Percentiles rank a stretch among this genome's conserved stretches.
Evolutionary conservation across 2,329 filamentous ascomycete species (phyloP).

Genomic region (Teratosphaeria gauchensis): DNA sequence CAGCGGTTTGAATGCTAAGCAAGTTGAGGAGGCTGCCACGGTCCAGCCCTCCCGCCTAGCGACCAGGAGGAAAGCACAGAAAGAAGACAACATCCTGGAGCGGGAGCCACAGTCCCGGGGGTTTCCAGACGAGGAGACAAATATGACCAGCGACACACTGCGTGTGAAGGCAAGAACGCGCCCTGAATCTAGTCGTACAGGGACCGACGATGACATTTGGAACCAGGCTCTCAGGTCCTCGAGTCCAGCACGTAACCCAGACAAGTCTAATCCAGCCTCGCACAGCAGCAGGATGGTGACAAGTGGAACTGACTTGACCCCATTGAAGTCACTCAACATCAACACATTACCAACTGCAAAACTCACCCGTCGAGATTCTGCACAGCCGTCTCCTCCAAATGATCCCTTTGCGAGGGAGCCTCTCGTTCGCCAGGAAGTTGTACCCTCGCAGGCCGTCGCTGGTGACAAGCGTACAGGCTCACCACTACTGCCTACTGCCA

Average conservation of each 20-base stretch:
- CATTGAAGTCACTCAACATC: slow-evolving; percentile 19
- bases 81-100: background rate
- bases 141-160: background rate
- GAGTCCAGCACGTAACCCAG: slow-evolving; percentile 3
- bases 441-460: slow-evolving; percentile 6
- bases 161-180: background rate
- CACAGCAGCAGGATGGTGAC: slow-evolving; percentile 13
- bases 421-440: slow-evolving; percentile 6
- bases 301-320: slow-evolving; percentile 16
- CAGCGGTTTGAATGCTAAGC: background rate
- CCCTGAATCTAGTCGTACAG: background rate
- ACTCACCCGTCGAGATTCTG: slow-evolving; percentile 6
- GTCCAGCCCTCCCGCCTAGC: background rate
- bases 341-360: slow-evolving; percentile 13
- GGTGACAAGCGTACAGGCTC: slow-evolving; percentile 10
- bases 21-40: background rate
- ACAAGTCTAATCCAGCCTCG: background rate
- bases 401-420: slow-evolving; percentile 6
- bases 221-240: slow-evolving; percentile 13
- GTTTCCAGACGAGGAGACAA: background rate
- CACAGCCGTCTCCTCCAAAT: slow-evolving; percentile 3
- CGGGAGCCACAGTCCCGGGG: background rate
- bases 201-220: slow-evolving; percentile 16
- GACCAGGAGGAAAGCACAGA: background rate
- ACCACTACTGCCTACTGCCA: slow-evolving; percentile 7